Evolutionary conservation across 345 rosid genomes (phyloP), one percentile per base, ranked within the genome.

Genomic region (Laguncularia racemosa): DNA sequence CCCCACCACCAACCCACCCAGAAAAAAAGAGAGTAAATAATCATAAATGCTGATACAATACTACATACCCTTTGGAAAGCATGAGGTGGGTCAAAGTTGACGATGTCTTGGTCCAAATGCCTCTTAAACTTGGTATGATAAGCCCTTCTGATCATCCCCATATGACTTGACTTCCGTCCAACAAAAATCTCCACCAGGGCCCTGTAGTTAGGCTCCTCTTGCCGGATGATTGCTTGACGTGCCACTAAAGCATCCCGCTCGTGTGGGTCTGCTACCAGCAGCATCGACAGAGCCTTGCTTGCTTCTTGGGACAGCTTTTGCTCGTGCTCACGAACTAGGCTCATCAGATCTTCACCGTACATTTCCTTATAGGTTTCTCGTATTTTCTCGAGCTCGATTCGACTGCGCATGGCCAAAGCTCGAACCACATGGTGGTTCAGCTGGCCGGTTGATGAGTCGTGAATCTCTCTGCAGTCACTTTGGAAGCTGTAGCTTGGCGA

Each of bases 141-240:
- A n/a, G 74, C 83, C 58, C 72, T 82, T 47, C 74, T 81, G 51
- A 83, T 73, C 47, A 83, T 75, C 52, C 48, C 53, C 44, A 83
- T 40, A 54, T 81, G 83, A 57, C 86, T 83, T 49, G 89, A 83
- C 76, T 86, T 86, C 58, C 85, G 62, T 3, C 89, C 81, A 13
- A 72, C 73, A 48, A 86, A 83, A 44, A 79, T 78, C 46, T 86
- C 93, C 43, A 77, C 64, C 6, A 86, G 67, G 16, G 76, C 81
- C 65, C 33, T 67, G 61, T 61, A 83, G 44, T 77, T 67, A 15
- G 66, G 21, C 17, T 53, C 67, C 20, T 54, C 70, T 55, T 70
- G 73, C 55, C 58, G 61, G 20, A 83, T 23, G 3, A 23, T 62
- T 16, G 93, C 89, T 60, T 79, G 74, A 52, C 74, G 57, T 21